These are phyloP conservation scores for Pogostemon cablin DNA, from an alignment of 257 asterid species.

Conservation along the genomic window DNA sequence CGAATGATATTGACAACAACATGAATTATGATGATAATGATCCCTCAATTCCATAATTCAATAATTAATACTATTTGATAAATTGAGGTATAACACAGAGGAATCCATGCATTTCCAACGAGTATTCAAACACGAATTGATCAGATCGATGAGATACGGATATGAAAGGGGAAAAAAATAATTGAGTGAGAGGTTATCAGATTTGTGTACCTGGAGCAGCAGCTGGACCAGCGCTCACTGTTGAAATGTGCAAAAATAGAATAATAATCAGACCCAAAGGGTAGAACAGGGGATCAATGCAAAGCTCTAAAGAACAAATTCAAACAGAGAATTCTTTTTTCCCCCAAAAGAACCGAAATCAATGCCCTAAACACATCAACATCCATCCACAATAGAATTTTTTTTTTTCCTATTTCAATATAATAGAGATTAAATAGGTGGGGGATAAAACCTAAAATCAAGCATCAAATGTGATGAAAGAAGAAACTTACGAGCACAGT, in stretches of 20 bases:
- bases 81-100: background rate
- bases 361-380: too few relatives aligned
- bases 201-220: conserved; percentile 67
- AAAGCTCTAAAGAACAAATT: background rate
- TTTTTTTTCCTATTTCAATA: too few relatives aligned
- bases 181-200: conserved; percentile 16
- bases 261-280: background rate
- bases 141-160: background rate
- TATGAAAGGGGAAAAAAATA: background rate
- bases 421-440: background rate
- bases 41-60: background rate
- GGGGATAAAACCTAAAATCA: background rate
- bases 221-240: conserved; percentile 56
- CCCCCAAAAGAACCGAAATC: background rate
- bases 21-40: background rate
- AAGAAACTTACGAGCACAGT: conserved; percentile 65
- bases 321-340: background rate
- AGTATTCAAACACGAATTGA: background rate
- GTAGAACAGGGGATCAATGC: background rate
- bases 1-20: background rate
- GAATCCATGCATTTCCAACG: too few relatives aligned
- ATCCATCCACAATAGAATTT: too few relatives aligned
- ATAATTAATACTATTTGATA: background rate
- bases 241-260: conserved; percentile 13
- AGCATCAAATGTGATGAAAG: background rate